Evolutionary conservation across 495 filamentous ascomycete species (phyloP).

Genomic region (Aspergillus campestris): DNA sequence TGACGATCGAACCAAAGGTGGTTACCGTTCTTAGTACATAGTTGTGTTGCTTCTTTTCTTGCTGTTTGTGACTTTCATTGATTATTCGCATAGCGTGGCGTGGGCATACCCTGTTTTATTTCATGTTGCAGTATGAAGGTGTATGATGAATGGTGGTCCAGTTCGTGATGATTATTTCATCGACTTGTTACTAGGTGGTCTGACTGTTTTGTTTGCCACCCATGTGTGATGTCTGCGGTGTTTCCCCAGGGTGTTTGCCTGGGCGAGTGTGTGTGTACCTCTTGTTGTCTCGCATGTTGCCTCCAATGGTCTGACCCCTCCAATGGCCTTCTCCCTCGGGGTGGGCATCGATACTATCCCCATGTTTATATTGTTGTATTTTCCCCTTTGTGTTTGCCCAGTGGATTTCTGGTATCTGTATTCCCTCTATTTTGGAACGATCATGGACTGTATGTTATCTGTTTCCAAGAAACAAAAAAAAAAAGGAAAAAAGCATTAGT

Average conservation of each 20-base stretch:
- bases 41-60: slow-evolving; percentile 25
- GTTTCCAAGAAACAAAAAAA: slow-evolving; percentile 3
- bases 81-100: slow-evolving; percentile 42
- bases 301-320: too few relatives aligned
- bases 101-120: slow-evolving; percentile 40
- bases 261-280: too few relatives aligned
- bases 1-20: neutral
- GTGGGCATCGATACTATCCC: too few relatives aligned
- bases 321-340: too few relatives aligned
- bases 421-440: slow-evolving; percentile 5
- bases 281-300: neutral
- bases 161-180: slow-evolving; percentile 5
- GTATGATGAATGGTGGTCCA: slow-evolving; percentile 25
- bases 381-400: neutral
- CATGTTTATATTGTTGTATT: neutral
- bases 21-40: slow-evolving; percentile 35
- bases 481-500: too few relatives aligned
- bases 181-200: neutral
- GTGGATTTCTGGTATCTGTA: slow-evolving; percentile 6
- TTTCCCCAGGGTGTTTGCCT: neutral
- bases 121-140: slow-evolving; percentile 25
- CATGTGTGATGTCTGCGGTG: slow-evolving; percentile 5
- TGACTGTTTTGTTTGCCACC: slow-evolving; percentile 3
- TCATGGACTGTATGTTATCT: slow-evolving; percentile 10
- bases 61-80: slow-evolving; percentile 13